These are phyloP conservation scores for Plasmodium gonderi DNA, from an alignment of 169 alveolate species.

Conservation along the genomic window DNA sequence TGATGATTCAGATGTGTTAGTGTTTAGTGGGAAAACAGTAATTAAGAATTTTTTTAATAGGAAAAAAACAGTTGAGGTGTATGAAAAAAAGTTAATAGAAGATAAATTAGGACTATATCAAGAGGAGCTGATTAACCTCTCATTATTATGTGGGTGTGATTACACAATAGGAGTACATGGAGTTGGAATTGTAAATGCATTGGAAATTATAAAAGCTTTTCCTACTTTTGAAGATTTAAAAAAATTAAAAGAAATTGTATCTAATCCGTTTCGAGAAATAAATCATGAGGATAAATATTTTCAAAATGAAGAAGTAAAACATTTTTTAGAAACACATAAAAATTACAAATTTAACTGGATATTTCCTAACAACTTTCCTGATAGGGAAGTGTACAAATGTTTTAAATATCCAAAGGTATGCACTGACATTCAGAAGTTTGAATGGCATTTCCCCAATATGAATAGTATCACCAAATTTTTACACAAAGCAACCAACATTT, in stretches of 20 bases:
- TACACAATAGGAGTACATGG: slow-evolving; percentile 96
- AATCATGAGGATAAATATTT: slow-evolving; percentile 41
- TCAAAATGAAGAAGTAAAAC: slow-evolving; percentile 72
- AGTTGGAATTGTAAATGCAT: slow-evolving; percentile 95
- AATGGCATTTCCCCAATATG: slow-evolving; percentile 57
- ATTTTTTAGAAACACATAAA: slow-evolving; percentile 79
- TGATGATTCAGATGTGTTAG: slow-evolving; percentile 95
- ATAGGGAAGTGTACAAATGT: slow-evolving; percentile 83
- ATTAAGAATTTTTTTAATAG: slow-evolving; percentile 91
- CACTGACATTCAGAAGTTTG: slow-evolving; percentile 40
- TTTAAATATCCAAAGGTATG: slow-evolving; percentile 79
- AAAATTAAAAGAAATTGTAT: slow-evolving; percentile 86
- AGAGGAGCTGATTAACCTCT: slow-evolving; percentile 90
- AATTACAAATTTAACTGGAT: slow-evolving; percentile 84
- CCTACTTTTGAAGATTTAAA: slow-evolving; percentile 88
- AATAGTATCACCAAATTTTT: slow-evolving; percentile 11
- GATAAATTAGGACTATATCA: slow-evolving; percentile 87
- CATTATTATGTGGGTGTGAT: slow-evolving; percentile 95
- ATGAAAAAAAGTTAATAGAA: slow-evolving; percentile 83
- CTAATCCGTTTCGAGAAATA: slow-evolving; percentile 76
- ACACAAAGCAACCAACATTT: slow-evolving; percentile 30
- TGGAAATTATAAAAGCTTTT: slow-evolving; percentile 92
- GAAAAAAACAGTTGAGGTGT: slow-evolving; percentile 89
- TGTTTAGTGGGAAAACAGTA: slow-evolving; percentile 92
- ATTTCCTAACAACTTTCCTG: slow-evolving; percentile 83